Base-by-base conservation (phyloP, 805 yeast species). In the Saccharomyces mikatae region DNA sequence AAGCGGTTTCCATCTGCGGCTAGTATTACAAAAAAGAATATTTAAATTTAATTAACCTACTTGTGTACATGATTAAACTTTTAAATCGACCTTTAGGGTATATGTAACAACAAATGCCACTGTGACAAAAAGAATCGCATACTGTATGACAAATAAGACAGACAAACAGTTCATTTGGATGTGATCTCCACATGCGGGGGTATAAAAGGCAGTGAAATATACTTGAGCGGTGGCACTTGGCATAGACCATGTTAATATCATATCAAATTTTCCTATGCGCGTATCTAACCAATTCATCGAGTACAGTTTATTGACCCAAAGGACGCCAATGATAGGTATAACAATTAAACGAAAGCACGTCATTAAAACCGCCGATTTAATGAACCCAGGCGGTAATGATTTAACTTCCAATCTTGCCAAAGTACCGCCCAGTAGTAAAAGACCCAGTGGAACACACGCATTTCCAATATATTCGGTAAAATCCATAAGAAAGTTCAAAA, bases 221-320 rank as follows among this genome's bases (percentile, higher is more conserved):
- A 92, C 84, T 63, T 89, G 84, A 0, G 94, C 78, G 0, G 97
- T 92, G 0, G 97, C 95, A 51, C 88, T 84, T 0, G 98, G 98
- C 55, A 89, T 79, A 0, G 92, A 85, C 67, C 83, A 87, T 11
- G 84, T 82, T 30, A 91, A 74, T 31, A 86, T 84, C 63, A 86
- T 76, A 4, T 91, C 84, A 62, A 92, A 86, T 47, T 85, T 78
- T 10, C 89, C 77, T 57, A 89, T 78, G 31, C 71, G 72, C 41
- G 74, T 65, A 8, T 75, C 82, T 53, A 85, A 77, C 86, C 94
- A 83, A 1, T 87, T 85, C 28, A 82, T 78, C 13, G 71, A 67
- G 36, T 79, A 64, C 24, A 91, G 64, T 48, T 83, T 83, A n/a
- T 88, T 77, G 5, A 80, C 76, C 77, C 86, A 80, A 0, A 80